phyloP scores from a whole-genome alignment of 225 moss, liverwort and hornwort genomes.

The Marchantia polymorpha region DNA sequence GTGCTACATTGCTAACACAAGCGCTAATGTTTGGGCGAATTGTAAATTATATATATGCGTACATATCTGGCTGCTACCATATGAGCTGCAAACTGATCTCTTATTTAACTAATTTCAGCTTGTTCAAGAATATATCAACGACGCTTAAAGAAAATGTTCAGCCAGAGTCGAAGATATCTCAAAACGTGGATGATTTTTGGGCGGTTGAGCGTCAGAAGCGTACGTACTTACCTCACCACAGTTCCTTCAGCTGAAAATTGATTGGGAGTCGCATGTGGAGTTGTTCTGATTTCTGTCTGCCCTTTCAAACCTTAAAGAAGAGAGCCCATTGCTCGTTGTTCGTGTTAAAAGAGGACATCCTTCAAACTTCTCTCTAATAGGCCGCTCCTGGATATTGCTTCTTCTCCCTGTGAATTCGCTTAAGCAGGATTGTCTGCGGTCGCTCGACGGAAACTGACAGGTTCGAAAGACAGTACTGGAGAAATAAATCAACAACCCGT shows the following conservation, averaged over 20 bases:
- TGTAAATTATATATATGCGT: no score
- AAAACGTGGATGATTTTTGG: conserved; percentile 37
- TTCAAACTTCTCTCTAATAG: background rate
- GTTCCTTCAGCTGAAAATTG: background rate
- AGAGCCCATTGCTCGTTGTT: background rate
- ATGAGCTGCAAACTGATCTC: background rate
- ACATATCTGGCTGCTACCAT: no score
- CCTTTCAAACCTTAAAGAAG: background rate
- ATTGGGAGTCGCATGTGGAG: background rate
- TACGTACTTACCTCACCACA: conserved; percentile 13
- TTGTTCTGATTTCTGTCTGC: background rate
- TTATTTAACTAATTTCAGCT: conserved; percentile 21
- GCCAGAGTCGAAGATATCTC: conserved; percentile 7
- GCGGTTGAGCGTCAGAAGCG: conserved; percentile 26
- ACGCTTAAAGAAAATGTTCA: conserved; percentile 37
- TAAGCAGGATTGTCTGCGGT: conserved; percentile 33
- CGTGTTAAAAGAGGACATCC: background rate
- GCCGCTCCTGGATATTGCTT: background rate
- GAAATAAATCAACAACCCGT: conserved; percentile 14
- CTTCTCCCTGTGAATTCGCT: background rate
- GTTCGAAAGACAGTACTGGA: conserved; percentile 12
- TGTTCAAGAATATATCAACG: conserved; percentile 24
- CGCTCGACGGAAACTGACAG: conserved; percentile 30
- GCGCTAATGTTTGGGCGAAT: no score
- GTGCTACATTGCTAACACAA: no score